These are phyloP conservation scores for Exophiala viscosa DNA, from an alignment of 2,329 filamentous ascomycete species.

Conservation along the genomic window DNA sequence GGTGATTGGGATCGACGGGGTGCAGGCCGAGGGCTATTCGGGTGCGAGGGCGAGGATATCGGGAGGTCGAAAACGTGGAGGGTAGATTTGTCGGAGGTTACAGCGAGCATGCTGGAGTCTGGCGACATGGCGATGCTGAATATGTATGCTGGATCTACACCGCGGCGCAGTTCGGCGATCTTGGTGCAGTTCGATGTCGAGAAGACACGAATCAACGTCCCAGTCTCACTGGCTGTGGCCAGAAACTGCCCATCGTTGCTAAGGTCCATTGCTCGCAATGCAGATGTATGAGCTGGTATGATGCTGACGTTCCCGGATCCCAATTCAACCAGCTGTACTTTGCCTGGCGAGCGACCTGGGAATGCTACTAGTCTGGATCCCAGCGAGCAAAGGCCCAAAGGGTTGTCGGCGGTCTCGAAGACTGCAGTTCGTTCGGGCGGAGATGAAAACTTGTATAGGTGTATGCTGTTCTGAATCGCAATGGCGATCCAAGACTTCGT, in stretches of 20 bases:
- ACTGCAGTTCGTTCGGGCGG: conserved; percentile 66
- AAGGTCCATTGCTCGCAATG: conserved; percentile 72
- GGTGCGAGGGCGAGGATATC: conserved; percentile 36
- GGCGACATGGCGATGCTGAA: conserved; percentile 88
- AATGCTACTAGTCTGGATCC: conserved; percentile 72
- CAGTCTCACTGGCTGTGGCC: conserved; percentile 86
- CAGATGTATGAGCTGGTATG: conserved; percentile 80
- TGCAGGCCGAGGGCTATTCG: conserved; percentile 33
- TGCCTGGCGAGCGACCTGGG: conserved; percentile 79
- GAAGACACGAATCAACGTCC: conserved; percentile 85
- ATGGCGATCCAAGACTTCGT: conserved; percentile 73
- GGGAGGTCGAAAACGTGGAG: conserved; percentile 90
- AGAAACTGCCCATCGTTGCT: conserved; percentile 76
- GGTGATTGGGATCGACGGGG: conserved; percentile 25
- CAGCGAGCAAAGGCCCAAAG: conserved; percentile 73
- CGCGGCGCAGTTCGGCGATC: conserved; percentile 78
- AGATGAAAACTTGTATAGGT: conserved; percentile 74
- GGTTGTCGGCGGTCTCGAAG: conserved; percentile 85
- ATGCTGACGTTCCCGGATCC: conserved; percentile 81
- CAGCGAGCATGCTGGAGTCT: conserved; percentile 73
- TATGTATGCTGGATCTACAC: conserved; percentile 81
- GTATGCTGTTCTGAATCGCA: conserved; percentile 74
- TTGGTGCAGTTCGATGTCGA: conserved; percentile 75
- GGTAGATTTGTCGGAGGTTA: conserved; percentile 94
- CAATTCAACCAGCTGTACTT: conserved; percentile 82